These are phyloP conservation scores for Wickerhamomyces sp. DNA, from an alignment of 1,139 yeast genomes.

Conservation along the genomic window DNA sequence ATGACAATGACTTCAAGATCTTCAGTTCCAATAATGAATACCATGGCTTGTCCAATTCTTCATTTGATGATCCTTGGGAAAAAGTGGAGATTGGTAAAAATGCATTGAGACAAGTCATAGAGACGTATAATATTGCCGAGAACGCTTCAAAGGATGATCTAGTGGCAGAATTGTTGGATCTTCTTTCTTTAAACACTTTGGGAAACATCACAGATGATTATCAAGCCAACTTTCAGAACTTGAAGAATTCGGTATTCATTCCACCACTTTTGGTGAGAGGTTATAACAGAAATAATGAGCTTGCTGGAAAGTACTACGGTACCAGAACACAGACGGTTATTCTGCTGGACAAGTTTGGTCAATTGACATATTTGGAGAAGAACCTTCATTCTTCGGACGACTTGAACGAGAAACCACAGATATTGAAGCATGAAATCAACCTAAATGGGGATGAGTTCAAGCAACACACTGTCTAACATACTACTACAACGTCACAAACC, in stretches of 20 bases:
- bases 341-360: constrained; percentile 33
- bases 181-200: constrained; percentile 45
- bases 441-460: too few species aligned
- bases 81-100: constrained; percentile 54
- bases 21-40: constrained; percentile 30
- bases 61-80: constrained; percentile 64
- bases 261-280: constrained; percentile 46
- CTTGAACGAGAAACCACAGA: constrained; percentile 20
- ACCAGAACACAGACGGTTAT: constrained; percentile 87
- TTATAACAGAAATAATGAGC: constrained; percentile 29
- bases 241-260: constrained; percentile 62
- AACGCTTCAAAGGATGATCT: constrained; percentile 34
- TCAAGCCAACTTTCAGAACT: constrained; percentile 32
- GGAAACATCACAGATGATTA: constrained; percentile 17
- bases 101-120: constrained; percentile 37
- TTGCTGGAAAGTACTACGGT: constrained; percentile 62
- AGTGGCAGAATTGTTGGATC: constrained; percentile 44
- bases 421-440: constrained; percentile 7
- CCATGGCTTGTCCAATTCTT: constrained; percentile 61
- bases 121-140: constrained; percentile 25
- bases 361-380: constrained; percentile 30
- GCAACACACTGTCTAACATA: too few species aligned
- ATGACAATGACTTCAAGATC: constrained; percentile 27
- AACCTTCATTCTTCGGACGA: constrained; percentile 30
- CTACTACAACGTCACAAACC: too few species aligned